phyloP scores from a whole-genome alignment of 805 yeast genomes.

The Alloascoidea hylecoeti region DNA sequence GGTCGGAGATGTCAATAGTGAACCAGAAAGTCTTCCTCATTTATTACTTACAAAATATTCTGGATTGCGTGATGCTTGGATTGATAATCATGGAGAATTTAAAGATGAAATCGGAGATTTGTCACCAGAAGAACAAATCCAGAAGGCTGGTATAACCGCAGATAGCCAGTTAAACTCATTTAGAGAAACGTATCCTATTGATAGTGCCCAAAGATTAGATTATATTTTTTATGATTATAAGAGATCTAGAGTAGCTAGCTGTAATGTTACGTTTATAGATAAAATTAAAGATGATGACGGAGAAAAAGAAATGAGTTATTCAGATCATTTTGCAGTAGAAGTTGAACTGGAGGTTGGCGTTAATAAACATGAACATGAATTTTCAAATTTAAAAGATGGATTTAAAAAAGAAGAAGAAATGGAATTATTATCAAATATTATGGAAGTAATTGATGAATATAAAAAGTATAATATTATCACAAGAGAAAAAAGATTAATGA shows the following conservation, averaged over 20 bases:
- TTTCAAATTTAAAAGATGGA: too few species aligned
- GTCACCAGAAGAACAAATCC: slow-evolving; percentile 48
- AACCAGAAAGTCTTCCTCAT: slow-evolving; percentile 78
- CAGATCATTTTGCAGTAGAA: slow-evolving; percentile 78
- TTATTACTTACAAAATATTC: slow-evolving; percentile 58
- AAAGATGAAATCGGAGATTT: slow-evolving; percentile 26
- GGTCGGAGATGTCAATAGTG: slow-evolving; percentile 87
- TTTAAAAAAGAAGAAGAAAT: too few species aligned
- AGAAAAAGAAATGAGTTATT: slow-evolving; percentile 25
- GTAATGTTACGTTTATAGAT: slow-evolving; percentile 66
- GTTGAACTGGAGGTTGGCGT: too few species aligned
- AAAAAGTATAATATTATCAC: slow-evolving; percentile 39
- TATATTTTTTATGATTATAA: slow-evolving; percentile 66
- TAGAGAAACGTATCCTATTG: slow-evolving; percentile 37
- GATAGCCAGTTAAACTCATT: slow-evolving; percentile 82
- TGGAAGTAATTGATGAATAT: slow-evolving; percentile 30
- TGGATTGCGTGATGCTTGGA: slow-evolving; percentile 70
- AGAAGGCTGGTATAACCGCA: slow-evolving; percentile 74
- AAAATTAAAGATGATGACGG: slow-evolving; percentile 54
- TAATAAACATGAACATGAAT: too few species aligned
- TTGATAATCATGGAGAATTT: slow-evolving; percentile 37
- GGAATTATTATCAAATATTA: slow-evolving; percentile 39
- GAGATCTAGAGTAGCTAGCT: slow-evolving; percentile 38
- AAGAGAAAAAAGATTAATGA: slow-evolving; percentile 44
- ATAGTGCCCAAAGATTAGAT: slow-evolving; percentile 80